Conservation (phyloP, 2,329 filamentous ascomycete species). For the Hypoxylon sp. region DNA sequence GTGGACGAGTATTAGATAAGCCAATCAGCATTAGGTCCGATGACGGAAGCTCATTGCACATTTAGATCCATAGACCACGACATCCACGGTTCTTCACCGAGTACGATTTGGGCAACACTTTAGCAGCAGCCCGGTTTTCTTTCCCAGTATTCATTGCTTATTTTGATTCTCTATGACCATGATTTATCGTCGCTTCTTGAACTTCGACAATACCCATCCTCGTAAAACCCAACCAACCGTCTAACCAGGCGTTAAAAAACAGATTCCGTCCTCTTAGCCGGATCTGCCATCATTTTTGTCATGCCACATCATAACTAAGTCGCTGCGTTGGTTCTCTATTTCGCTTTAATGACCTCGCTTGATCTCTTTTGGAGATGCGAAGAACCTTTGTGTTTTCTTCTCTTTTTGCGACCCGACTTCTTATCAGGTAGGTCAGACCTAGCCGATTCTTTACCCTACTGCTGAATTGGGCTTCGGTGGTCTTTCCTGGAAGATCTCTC, state of each 20-base stretch:
- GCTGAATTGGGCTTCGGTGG: constrained; percentile 42
- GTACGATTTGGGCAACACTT: constrained; percentile 11
- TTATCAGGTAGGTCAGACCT: neutral
- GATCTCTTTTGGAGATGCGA: constrained; percentile 3
- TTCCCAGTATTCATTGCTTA: constrained; percentile 33
- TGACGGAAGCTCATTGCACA: constrained; percentile 33
- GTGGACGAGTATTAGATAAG: constrained; percentile 5
- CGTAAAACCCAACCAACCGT: constrained; percentile 30
- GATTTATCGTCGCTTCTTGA: constrained; percentile 32
- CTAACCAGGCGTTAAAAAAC: constrained; percentile 29
- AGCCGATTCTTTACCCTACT: constrained; percentile 15
- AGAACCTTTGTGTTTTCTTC: constrained; percentile 7
- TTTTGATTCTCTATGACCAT: constrained; percentile 39
- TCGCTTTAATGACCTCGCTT: constrained; percentile 13
- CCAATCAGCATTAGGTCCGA: constrained; percentile 41
- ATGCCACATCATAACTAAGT: constrained; percentile 26
- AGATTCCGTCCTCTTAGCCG: constrained; percentile 21
- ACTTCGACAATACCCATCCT: constrained; percentile 29
- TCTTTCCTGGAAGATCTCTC: constrained; percentile 55
- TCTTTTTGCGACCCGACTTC: neutral
- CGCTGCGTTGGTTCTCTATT: constrained; percentile 26
- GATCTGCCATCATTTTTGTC: constrained; percentile 31
- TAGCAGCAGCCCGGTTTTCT: neutral
- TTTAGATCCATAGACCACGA: constrained; percentile 7
- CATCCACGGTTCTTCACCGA: constrained; percentile 14